Base-by-base conservation (phyloP, 371 early-diverging fungal species). In the Synchytrium microbalum region DNA sequence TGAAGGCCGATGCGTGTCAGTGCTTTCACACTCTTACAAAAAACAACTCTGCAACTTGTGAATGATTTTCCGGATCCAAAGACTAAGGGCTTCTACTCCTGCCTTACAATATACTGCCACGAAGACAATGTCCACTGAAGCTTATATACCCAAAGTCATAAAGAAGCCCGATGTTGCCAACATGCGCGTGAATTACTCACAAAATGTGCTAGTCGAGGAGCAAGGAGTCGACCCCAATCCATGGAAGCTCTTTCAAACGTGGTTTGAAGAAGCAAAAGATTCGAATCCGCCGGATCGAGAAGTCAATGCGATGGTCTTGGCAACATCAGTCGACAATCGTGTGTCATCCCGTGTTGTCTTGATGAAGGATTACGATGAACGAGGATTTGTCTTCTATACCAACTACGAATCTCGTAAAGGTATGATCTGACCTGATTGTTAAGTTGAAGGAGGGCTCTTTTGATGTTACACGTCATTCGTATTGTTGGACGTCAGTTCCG, bases 331-430 rank as follows among this genome's bases (percentile, higher is more conserved):
- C 8, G 60, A 60, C 3, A 68, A 65, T 24, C 69, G 72, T 8
- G 78, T 78, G 14, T 67, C 68, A 14, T 64, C 66, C 1, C 69
- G 81, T 32, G 70, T 81, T 26, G 78, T 81, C n/a, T 73, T 81
- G 10, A 65, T 81, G 29, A 81, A 81, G 61, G 71, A 67, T 24
- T 66, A 61, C 52, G 79, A 77, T 60, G 51, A 30, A 31, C 30
- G 67, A 25, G 79, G 79, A 55, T 78, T 81, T 64, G 63, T 68
- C 28, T 76, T 81, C 66, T 81, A 68, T 71, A 81, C 81, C 25
- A 81, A 81, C 71, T 74, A 75, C 67, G 61, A 62, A 23, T 74
- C 75, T 1, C 71, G 79, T 51, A 81, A 81, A 64, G 71, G 66
- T 13, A 10, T n/a, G n/a, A n/a, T n/a, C n/a, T n/a, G n/a, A n/a